Evolutionary conservation across 2,329 filamentous ascomycete genomes (phyloP).

Genomic region (Paecilomyces niveus): DNA sequence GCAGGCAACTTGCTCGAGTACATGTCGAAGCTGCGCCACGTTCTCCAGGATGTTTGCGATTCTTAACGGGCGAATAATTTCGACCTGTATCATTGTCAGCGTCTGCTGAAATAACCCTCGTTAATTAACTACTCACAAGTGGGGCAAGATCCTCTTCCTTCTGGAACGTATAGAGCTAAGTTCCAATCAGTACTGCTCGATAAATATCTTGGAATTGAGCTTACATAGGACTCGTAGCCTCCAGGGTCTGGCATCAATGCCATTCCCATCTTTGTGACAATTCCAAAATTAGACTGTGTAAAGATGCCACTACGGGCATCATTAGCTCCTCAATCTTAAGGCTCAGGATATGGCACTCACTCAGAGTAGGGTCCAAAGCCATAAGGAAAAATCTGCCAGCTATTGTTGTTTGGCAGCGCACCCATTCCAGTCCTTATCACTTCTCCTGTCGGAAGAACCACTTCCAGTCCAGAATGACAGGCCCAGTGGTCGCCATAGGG

Average conservation of each 20-base stretch:
- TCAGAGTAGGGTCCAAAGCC: conserved; percentile 6
- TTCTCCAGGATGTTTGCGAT: conserved; percentile 28
- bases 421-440: conserved; percentile 38
- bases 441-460: conserved; percentile 34
- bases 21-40: conserved; percentile 18
- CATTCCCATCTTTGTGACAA: conserved; percentile 18
- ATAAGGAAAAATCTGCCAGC: conserved; percentile 13
- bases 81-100: conserved; percentile 20
- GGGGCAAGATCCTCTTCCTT: conserved; percentile 9
- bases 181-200: not conserved
- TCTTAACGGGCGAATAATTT: conserved; percentile 43
- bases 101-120: not conserved
- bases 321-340: not conserved
- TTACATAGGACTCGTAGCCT: conserved; percentile 5
- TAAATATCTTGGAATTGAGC: not conserved
- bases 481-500: conserved; percentile 38
- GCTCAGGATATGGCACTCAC: not conserved
- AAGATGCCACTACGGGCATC: conserved; percentile 7
- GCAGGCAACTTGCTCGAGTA: conserved; percentile 30
- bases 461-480: conserved; percentile 38
- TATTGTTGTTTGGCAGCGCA: conserved; percentile 18
- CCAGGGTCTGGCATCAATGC: conserved; percentile 11
- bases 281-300: conserved; percentile 13
- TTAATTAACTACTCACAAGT: conserved; percentile 1
- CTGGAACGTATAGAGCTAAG: conserved; percentile 8